Evolutionary conservation across 805 yeast species (phyloP).

Genomic region (Maudiozyma turicensis): DNA sequence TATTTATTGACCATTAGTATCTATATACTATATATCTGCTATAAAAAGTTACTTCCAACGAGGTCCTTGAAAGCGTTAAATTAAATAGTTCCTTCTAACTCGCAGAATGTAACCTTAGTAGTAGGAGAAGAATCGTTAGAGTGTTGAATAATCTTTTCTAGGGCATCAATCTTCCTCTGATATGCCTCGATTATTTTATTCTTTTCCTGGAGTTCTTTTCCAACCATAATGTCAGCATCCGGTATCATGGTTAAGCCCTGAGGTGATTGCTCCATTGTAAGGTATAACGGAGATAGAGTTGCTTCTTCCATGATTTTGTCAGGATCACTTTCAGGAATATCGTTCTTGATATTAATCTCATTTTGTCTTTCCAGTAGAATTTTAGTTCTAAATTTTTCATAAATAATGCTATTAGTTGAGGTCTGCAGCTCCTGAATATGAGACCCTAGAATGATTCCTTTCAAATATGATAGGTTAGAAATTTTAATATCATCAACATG

Average conservation of each 20-base stretch:
- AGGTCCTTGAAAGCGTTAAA: neutral
- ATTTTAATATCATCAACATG: conserved; percentile 46
- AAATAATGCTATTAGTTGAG: conserved; percentile 61
- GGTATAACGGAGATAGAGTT: neutral
- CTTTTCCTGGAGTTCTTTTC: conserved; percentile 16
- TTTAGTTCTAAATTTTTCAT: conserved; percentile 71
- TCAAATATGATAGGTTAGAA: conserved; percentile 62
- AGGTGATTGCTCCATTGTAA: neutral
- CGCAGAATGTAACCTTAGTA: conserved; percentile 1
- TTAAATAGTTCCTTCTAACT: neutral
- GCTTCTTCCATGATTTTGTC: neutral
- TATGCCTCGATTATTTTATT: conserved; percentile 18
- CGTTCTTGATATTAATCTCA: neutral
- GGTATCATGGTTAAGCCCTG: neutral
- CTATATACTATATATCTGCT: no score
- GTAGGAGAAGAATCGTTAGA: conserved; percentile 5
- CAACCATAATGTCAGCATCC: neutral
- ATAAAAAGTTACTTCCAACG: no score
- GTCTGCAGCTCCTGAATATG: conserved; percentile 80
- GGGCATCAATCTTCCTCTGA: conserved; percentile 13
- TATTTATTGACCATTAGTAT: no score
- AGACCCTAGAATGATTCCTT: conserved; percentile 63
- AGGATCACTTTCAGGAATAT: neutral
- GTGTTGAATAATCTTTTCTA: conserved; percentile 10
- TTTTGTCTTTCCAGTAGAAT: conserved; percentile 39